A percentile compares a stretch with the other conserved stretches of the same genome.
phyloP scores from a whole-genome alignment of 2,329 filamentous ascomycete species.

The Colletotrichum musicola region DNA sequence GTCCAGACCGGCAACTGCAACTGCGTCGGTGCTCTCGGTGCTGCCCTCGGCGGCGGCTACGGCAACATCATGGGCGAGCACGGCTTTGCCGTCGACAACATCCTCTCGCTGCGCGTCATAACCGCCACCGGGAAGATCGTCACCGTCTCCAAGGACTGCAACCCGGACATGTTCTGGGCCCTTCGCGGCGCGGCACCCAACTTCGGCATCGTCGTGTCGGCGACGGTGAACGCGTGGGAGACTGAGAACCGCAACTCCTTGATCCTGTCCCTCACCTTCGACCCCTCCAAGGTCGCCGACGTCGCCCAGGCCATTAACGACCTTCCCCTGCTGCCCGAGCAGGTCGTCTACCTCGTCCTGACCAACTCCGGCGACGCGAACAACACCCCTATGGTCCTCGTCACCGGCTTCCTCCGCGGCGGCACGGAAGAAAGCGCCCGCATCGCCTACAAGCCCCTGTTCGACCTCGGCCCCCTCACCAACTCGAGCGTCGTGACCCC shows the following conservation, averaged over 20 bases:
- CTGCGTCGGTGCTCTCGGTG: conserved; percentile 41
- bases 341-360: conserved; percentile 52
- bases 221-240: conserved; percentile 56
- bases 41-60: conserved; percentile 40
- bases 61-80: conserved; percentile 37
- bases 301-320: conserved; percentile 52
- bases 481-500: conserved; percentile 46
- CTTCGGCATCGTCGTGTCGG: conserved; percentile 61
- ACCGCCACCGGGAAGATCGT: conserved; percentile 43
- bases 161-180: conserved; percentile 61
- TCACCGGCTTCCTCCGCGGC: conserved; percentile 46
- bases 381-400: conserved; percentile 45
- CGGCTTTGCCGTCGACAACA: conserved; percentile 47
- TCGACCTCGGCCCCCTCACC: conserved; percentile 47
- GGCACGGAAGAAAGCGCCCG: conserved; percentile 48
- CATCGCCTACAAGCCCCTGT: conserved; percentile 50
- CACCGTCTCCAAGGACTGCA: conserved; percentile 42
- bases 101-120: conserved; percentile 48
- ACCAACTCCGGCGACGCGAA: conserved; percentile 38
- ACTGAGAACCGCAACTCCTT: conserved; percentile 43
- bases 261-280: conserved; percentile 43
- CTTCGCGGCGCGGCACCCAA: conserved; percentile 64
- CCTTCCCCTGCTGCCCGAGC: conserved; percentile 49
- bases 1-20: conserved; percentile 40
- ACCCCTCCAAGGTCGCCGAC: conserved; percentile 45